Conservation (phyloP, 1,284 basidiomycete genomes). For the Erythrobasidium hasegawianum region DNA sequence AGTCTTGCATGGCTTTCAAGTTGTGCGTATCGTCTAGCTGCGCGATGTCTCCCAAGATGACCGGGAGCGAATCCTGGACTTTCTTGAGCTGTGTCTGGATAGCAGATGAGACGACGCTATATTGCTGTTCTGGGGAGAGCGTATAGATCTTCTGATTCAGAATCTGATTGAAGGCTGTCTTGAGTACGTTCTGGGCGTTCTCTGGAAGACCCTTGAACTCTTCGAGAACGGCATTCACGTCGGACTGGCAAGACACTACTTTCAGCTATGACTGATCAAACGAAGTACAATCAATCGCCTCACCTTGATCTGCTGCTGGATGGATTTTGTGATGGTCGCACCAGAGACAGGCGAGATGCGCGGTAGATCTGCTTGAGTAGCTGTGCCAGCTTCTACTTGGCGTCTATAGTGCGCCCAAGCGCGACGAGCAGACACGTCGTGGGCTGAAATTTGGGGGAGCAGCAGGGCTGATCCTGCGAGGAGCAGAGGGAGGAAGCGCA, state of each 20-base stretch:
- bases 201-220: constrained; percentile 21
- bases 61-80: constrained; percentile 15
- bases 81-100: constrained; percentile 16
- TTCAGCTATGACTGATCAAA: not conserved
- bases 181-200: constrained; percentile 27
- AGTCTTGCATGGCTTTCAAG: constrained; percentile 17
- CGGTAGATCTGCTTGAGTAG: not conserved
- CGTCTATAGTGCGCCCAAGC: not conserved
- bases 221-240: constrained; percentile 18
- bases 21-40: constrained; percentile 26
- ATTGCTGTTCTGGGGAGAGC: constrained; percentile 16
- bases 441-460: too few relatives aligned
- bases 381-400: not conserved
- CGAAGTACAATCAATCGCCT: too few relatives aligned
- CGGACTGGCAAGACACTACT: constrained; percentile 6
- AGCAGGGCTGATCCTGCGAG: too few relatives aligned
- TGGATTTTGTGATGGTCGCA: constrained; percentile 16
- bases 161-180: constrained; percentile 17
- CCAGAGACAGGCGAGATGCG: constrained; percentile 5
- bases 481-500: too few relatives aligned
- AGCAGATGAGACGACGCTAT: constrained; percentile 6
- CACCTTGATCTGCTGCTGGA: constrained; percentile 34
- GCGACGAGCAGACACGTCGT: constrained; percentile 21
- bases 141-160: constrained; percentile 28
- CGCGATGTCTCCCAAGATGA: constrained; percentile 5